Evolutionary conservation across 192 early-diverging fungal genomes (phyloP).

Genomic region (Kappamyces sp.): DNA sequence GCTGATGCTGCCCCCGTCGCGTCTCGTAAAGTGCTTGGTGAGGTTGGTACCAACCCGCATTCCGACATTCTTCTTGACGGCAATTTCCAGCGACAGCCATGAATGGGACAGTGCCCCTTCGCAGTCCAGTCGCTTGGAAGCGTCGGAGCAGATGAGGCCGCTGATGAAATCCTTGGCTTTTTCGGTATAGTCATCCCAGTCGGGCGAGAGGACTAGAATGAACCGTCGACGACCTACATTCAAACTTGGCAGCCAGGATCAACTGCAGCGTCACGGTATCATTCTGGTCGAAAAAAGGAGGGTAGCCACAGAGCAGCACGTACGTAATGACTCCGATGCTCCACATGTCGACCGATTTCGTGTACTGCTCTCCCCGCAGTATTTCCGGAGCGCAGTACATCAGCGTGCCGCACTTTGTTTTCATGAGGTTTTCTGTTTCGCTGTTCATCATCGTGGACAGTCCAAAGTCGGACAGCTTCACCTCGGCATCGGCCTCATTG

Average conservation of each 20-base stretch:
- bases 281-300: slow-evolving; percentile 30
- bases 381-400: slow-evolving; percentile 28
- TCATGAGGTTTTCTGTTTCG: slow-evolving; percentile 12
- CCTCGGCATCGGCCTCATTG: slow-evolving; percentile 17
- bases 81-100: slow-evolving; percentile 15
- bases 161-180: slow-evolving; percentile 68
- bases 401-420: slow-evolving; percentile 15
- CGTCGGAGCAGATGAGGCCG: slow-evolving; percentile 54
- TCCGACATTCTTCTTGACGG: slow-evolving; percentile 13
- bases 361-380: slow-evolving; percentile 22
- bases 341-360: slow-evolving; percentile 26
- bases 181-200: slow-evolving; percentile 45
- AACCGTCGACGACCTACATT: neutral
- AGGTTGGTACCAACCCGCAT: slow-evolving; percentile 23
- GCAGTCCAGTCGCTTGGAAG: slow-evolving; percentile 42
- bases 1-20: too few species aligned
- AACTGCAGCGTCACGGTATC: slow-evolving; percentile 28
- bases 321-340: slow-evolving; percentile 18
- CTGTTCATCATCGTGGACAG: slow-evolving; percentile 17
- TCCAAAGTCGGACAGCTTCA: slow-evolving; percentile 21
- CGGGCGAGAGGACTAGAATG: slow-evolving; percentile 29
- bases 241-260: slow-evolving; percentile 1
- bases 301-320: slow-evolving; percentile 15
- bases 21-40: slow-evolving; percentile 21
- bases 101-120: slow-evolving; percentile 24